Evolutionary conservation across 306 rosid genomes (phyloP).

Genomic region (Begonia peltatifolia): DNA sequence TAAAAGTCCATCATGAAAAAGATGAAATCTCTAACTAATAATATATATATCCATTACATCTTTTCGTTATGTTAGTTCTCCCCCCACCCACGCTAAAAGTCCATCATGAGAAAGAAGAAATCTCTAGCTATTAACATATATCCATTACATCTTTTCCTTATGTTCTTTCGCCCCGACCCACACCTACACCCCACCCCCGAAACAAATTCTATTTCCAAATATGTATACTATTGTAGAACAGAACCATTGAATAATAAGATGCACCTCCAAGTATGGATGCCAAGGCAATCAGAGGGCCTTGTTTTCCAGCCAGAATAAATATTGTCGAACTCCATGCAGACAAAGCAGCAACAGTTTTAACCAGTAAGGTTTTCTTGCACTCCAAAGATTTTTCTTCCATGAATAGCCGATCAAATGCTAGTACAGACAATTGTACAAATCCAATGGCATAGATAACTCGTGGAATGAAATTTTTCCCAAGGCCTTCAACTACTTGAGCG

Average conservation of each 20-base stretch:
- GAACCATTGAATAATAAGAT: background rate
- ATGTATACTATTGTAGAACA: too few species aligned
- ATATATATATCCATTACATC: too few species aligned
- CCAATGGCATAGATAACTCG: conserved; percentile 51
- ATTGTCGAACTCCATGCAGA: conserved; percentile 66
- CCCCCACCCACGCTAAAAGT: too few species aligned
- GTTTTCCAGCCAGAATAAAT: conserved; percentile 82
- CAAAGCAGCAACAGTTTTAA: conserved; percentile 48
- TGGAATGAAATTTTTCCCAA: conserved; percentile 52
- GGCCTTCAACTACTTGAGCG: conserved; percentile 23
- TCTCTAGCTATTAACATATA: too few species aligned
- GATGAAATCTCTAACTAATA: too few species aligned
- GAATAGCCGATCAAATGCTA: conserved; percentile 32
- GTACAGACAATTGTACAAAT: conserved; percentile 52
- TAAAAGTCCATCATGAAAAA: too few species aligned
- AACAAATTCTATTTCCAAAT: too few species aligned
- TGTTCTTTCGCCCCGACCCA: too few species aligned
- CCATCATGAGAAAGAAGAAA: too few species aligned
- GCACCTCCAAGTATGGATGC: conserved; percentile 72
- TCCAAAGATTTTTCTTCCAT: conserved; percentile 16
- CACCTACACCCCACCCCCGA: too few species aligned
- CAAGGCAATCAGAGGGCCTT: conserved; percentile 69
- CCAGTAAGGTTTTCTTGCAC: conserved; percentile 26
- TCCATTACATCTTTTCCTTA: too few species aligned
- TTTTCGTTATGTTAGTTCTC: too few species aligned